phyloP scores from a whole-genome alignment of 805 yeast species.

The Schwanniomyces sp. region DNA sequence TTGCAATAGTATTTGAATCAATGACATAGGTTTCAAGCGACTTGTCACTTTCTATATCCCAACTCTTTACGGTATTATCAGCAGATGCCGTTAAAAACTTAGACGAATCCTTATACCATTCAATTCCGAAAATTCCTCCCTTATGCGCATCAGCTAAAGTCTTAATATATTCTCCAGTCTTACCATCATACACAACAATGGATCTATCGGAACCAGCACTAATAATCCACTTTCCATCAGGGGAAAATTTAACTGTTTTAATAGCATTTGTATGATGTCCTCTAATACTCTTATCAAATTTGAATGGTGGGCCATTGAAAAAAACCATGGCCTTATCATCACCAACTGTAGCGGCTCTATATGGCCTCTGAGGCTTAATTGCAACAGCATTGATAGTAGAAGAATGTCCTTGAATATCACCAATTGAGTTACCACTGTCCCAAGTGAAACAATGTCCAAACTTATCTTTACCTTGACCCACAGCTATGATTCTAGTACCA shows the following conservation, averaged over 20 bases:
- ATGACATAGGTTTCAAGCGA: slow-evolving; percentile 49
- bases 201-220: slow-evolving; percentile 85
- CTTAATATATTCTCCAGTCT: slow-evolving; percentile 70
- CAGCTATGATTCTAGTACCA: slow-evolving; percentile 81
- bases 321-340: slow-evolving; percentile 87
- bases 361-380: slow-evolving; percentile 84
- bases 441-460: slow-evolving; percentile 91
- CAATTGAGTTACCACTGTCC: slow-evolving; percentile 96
- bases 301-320: slow-evolving; percentile 91
- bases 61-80: slow-evolving; percentile 69
- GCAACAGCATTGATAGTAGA: slow-evolving; percentile 80
- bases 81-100: slow-evolving; percentile 81
- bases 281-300: slow-evolving; percentile 70
- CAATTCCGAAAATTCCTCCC: slow-evolving; percentile 79
- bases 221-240: slow-evolving; percentile 71
- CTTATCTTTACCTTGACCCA: slow-evolving; percentile 89
- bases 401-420: slow-evolving; percentile 92
- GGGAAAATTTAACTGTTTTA: slow-evolving; percentile 78
- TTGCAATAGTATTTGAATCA: slow-evolving; percentile 43
- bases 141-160: slow-evolving; percentile 56
- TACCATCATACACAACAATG: slow-evolving; percentile 81
- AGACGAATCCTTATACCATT: slow-evolving; percentile 60
- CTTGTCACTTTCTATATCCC: slow-evolving; percentile 47
- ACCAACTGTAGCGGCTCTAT: slow-evolving; percentile 88
- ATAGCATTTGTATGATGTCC: slow-evolving; percentile 76